Percentiles rank a stretch among this genome's conserved stretches.
Conservation (phyloP, 2,329 filamentous ascomycete species). For the Neofusicoccum sp. region DNA sequence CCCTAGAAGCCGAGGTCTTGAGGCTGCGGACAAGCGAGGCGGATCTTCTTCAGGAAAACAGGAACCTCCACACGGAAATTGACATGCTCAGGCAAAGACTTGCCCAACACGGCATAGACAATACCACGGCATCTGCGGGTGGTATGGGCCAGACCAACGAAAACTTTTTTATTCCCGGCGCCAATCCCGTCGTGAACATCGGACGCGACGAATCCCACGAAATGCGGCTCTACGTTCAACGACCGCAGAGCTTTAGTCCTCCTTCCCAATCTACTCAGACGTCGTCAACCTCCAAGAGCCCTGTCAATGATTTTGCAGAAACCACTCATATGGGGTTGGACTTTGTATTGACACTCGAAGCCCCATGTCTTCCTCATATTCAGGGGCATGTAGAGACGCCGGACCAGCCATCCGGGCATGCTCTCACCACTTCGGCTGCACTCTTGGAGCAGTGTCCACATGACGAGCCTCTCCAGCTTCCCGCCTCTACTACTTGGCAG, state of each 20-base stretch:
- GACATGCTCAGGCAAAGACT: conserved; percentile 26
- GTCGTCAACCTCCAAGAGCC: not conserved
- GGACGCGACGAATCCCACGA: not conserved
- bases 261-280: too few species aligned
- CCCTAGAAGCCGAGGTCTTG: conserved; percentile 29
- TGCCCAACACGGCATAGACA: conserved; percentile 16
- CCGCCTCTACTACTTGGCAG: conserved; percentile 24
- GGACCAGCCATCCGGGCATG: conserved; percentile 27
- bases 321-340: not conserved
- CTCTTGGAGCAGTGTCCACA: conserved; percentile 25
- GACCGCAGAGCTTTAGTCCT: not conserved
- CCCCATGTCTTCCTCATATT: not conserved
- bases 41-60: conserved; percentile 27
- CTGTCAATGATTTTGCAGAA: too few species aligned
- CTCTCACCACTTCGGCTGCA: conserved; percentile 30
- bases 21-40: conserved; percentile 32
- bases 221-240: not conserved
- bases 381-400: conserved; percentile 19
- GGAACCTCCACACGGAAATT: conserved; percentile 27
- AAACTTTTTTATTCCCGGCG: too few species aligned
- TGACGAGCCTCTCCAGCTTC: not conserved
- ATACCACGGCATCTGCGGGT: too few species aligned
- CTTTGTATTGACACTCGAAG: not conserved
- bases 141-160: too few species aligned
- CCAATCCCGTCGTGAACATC: not conserved